Evolutionary conservation across 148 eudicot genomes (phyloP).

Genomic region (Rhododendron vialii): DNA sequence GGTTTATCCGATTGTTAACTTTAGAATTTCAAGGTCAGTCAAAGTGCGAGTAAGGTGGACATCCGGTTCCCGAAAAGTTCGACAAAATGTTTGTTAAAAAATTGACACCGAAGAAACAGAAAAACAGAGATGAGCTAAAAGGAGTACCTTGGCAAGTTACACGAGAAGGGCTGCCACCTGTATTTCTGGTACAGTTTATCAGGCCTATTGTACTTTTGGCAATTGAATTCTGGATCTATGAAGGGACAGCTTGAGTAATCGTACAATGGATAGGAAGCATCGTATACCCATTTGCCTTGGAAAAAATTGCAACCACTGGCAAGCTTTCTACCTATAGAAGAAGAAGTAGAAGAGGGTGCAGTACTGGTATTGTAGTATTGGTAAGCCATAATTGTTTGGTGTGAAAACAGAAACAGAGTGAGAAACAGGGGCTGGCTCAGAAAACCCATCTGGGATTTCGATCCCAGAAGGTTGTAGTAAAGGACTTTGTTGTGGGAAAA

Average conservation of each 20-base stretch:
- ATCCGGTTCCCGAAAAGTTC: neutral
- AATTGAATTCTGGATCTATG: slow-evolving; percentile 65
- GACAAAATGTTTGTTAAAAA: neutral
- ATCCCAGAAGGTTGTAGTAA: neutral
- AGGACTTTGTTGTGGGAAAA: neutral
- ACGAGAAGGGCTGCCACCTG: slow-evolving; percentile 79
- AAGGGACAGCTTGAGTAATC: slow-evolving; percentile 66
- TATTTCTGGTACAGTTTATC: slow-evolving; percentile 64
- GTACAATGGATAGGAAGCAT: slow-evolving; percentile 73
- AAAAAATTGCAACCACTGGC: slow-evolving; percentile 48
- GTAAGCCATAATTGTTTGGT: slow-evolving; percentile 15
- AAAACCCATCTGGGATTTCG: slow-evolving; percentile 31
- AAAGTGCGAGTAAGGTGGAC: too few species aligned
- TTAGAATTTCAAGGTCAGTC: too few species aligned
- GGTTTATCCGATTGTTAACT: too few species aligned
- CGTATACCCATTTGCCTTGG: slow-evolving; percentile 84
- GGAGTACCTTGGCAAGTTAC: slow-evolving; percentile 65
- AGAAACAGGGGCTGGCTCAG: slow-evolving; percentile 28
- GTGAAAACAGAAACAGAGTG: slow-evolving; percentile 21
- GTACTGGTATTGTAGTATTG: neutral
- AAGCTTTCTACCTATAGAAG: slow-evolving; percentile 20
- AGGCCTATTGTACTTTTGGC: slow-evolving; percentile 67
- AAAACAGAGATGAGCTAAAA: neutral
- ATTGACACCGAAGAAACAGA: neutral
- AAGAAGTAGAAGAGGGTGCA: neutral